Evolutionary conservation across 331 rosid species (phyloP).

Genomic region (Cydonia oblonga): DNA sequence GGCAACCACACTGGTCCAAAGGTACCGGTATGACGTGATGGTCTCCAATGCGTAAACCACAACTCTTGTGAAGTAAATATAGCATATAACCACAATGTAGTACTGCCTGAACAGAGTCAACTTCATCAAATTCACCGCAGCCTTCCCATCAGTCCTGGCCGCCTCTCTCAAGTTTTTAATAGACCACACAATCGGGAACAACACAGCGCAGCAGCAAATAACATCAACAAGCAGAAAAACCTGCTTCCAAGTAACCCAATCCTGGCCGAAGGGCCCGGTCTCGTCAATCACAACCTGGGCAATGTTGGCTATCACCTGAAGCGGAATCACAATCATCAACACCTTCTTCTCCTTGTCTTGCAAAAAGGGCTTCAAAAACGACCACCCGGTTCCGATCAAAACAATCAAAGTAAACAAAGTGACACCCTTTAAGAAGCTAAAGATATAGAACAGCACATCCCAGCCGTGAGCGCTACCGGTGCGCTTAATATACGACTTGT

Average conservation of each 20-base stretch:
- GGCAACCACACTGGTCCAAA: conserved; percentile 84
- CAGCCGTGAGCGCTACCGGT: conserved; percentile 91
- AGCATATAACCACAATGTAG: conserved; percentile 74
- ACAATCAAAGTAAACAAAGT: conserved; percentile 65
- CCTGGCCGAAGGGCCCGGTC: conserved; percentile 64
- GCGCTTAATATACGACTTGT: conserved; percentile 67
- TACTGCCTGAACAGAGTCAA: conserved; percentile 75
- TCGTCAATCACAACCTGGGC: conserved; percentile 78
- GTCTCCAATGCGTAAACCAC: conserved; percentile 79
- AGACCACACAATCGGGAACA: conserved; percentile 90
- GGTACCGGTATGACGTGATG: conserved; percentile 68
- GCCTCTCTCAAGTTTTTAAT: conserved; percentile 88
- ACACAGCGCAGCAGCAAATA: conserved; percentile 75
- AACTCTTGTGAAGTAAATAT: conserved; percentile 80
- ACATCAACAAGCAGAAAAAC: conserved; percentile 74
- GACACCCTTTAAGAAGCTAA: conserved; percentile 73
- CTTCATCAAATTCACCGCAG: conserved; percentile 83
- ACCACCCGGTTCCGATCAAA: conserved; percentile 86
- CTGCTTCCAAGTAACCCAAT: conserved; percentile 80
- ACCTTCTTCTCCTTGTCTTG: conserved; percentile 91
- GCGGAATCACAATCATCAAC: conserved; percentile 73
- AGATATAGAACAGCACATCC: conserved; percentile 73
- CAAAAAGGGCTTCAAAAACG: conserved; percentile 67
- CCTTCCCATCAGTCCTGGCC: conserved; percentile 76
- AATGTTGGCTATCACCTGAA: conserved; percentile 70